A percentile compares a stretch with the other conserved stretches of the same genome.
Conservation (phyloP, 1,139 yeast genomes). For the Debaryomyces sp. region DNA sequence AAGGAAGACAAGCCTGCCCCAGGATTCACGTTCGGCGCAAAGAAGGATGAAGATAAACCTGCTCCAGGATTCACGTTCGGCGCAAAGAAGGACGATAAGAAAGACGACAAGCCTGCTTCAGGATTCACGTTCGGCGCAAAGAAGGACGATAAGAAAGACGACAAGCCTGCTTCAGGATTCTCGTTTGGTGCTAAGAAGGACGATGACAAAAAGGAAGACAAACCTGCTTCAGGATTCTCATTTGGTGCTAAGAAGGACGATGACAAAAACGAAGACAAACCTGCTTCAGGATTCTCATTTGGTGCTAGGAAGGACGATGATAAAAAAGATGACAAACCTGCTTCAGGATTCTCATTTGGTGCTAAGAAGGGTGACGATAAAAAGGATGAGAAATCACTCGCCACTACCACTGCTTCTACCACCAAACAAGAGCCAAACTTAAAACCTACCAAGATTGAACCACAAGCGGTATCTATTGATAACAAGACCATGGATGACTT, state of each 20-base stretch:
- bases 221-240: constrained; percentile 17
- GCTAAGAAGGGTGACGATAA: constrained; percentile 22
- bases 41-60: not conserved
- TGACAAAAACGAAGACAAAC: constrained; percentile 23
- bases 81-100: constrained; percentile 19
- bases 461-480: constrained; percentile 76
- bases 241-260: constrained; percentile 23
- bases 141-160: constrained; percentile 21
- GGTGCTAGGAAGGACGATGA: constrained; percentile 28
- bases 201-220: constrained; percentile 18
- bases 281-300: constrained; percentile 24
- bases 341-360: constrained; percentile 27
- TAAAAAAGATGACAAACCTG: constrained; percentile 21
- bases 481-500: constrained; percentile 93
- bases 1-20: too few species aligned
- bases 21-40: too few species aligned
- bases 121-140: constrained; percentile 29
- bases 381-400: constrained; percentile 15
- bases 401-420: constrained; percentile 15
- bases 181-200: constrained; percentile 26
- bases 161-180: constrained; percentile 21
- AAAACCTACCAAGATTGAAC: constrained; percentile 56
- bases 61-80: constrained; percentile 20
- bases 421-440: constrained; percentile 30
- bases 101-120: constrained; percentile 22